These are phyloP conservation scores for Lunasporangiospora selenospora DNA, from an alignment of 192 early-diverging fungal genomes.

Conservation along the genomic window DNA sequence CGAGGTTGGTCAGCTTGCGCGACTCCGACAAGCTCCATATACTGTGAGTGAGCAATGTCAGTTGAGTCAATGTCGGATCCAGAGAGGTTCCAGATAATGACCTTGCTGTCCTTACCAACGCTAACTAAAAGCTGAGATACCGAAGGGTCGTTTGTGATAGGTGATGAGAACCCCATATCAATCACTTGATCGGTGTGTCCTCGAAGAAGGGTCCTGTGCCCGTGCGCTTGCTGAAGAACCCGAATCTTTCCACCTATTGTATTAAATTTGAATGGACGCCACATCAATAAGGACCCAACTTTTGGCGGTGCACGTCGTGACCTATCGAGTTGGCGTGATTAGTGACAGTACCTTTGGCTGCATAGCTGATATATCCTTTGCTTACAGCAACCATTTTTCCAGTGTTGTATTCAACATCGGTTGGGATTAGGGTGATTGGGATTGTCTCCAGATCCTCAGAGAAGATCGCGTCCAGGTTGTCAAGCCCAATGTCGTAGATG, in stretches of 20 bases:
- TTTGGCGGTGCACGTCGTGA: too few relatives aligned
- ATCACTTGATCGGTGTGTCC: constrained; percentile 46
- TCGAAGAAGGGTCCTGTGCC: constrained; percentile 46
- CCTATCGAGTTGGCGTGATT: too few relatives aligned
- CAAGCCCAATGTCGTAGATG: constrained; percentile 37
- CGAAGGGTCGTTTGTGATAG: background rate
- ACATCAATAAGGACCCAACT: too few relatives aligned
- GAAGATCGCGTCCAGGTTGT: constrained; percentile 48
- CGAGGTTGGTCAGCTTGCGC: constrained; percentile 39
- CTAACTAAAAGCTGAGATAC: constrained; percentile 31
- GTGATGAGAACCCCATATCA: constrained; percentile 42
- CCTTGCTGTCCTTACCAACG: constrained; percentile 32
- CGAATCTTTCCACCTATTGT: constrained; percentile 52
- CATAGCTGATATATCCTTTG: constrained; percentile 53
- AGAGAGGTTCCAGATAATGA: constrained; percentile 46
- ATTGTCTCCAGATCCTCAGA: constrained; percentile 47
- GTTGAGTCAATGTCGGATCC: constrained; percentile 35
- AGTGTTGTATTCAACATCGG: constrained; percentile 52
- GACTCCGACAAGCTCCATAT: constrained; percentile 15
- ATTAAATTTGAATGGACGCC: too few relatives aligned
- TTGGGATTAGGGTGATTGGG: constrained; percentile 51
- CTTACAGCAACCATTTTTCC: constrained; percentile 53
- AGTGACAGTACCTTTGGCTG: constrained; percentile 57
- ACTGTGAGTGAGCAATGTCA: constrained; percentile 46
- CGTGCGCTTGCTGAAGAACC: constrained; percentile 44